Evolutionary conservation across 2,329 filamentous ascomycete species (phyloP), one percentile per base, ranked within the genome.

Genomic region (Trichoderma arundinaceum): DNA sequence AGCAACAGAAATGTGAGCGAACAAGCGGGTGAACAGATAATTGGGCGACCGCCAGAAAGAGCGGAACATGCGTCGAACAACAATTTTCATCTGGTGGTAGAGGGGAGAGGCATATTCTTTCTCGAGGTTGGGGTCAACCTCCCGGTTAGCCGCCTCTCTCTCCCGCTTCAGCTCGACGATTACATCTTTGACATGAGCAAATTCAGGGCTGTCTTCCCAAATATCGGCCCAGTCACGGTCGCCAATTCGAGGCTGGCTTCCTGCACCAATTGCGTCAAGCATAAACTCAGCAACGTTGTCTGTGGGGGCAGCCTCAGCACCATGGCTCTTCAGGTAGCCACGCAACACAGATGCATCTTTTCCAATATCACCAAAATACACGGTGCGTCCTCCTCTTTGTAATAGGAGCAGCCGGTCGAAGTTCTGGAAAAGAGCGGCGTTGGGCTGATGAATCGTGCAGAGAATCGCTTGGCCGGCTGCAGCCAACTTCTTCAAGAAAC

Each of bases 391-490:
- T 67, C 92, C 92, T 46, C 86, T 84, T 77, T 94, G 88, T 2
- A 96, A 83, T 2, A 96, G 83, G 5, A 96, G 80, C 1, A 97
- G 83, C 12, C 92, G 86, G 74, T 96, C 92, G 70, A 96, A 97
- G 76, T 93, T 90, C 76, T 95, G 91, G 71, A 97, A 96, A 0
- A 96, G 83, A 0, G 91, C 88, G 15, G 91, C 91, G 70, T 93
- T 94, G 1, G 93, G 92, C 75, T 96, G 93, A 76, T 96, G 93
- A 69, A 96, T 96, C 0, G 93, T 96, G 79, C 92, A 96, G 3
- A 96, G 84, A 70, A 96, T 92, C 9, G 92, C 92, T 74, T 96
- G 93, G 1, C 92, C 93, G 2, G 90, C 90, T n/a, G 84, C 82
- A 57, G 90, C 88, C 6, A 92, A 84, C 78, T 92, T 92, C 72